phyloP scores from a whole-genome alignment of 73 alveolate genomes.

The Paramecium sonneborni region DNA sequence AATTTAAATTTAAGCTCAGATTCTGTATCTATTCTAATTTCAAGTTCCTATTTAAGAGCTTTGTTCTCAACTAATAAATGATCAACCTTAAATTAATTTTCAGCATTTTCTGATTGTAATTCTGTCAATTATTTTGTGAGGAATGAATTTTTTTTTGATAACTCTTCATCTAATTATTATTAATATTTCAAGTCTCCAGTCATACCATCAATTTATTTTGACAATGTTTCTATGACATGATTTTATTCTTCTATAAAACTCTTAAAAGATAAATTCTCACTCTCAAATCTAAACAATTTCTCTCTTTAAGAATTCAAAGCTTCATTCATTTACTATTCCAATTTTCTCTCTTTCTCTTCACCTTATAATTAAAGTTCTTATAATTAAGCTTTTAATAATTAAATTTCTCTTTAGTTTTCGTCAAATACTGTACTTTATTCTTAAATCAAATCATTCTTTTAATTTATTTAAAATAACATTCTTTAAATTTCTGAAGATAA shows the following conservation, averaged over 20 bases:
- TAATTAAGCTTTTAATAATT: neutral
- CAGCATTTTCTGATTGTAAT: neutral
- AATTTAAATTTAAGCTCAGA: slow-evolving; percentile 21
- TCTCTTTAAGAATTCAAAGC: neutral
- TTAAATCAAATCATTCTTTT: slow-evolving; percentile 38
- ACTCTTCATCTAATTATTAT: neutral
- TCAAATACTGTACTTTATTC: neutral
- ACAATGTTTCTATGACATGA: neutral
- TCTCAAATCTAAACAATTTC: neutral
- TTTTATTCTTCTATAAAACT: slow-evolving; percentile 3
- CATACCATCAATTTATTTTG: neutral
- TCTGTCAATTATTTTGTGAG: neutral
- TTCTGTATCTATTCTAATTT: neutral
- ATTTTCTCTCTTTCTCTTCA: neutral
- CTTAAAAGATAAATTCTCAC: neutral
- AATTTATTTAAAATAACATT: slow-evolving; percentile 19
- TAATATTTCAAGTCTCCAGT: neutral
- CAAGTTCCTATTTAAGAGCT: neutral
- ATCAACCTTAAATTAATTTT: neutral
- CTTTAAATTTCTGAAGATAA: slow-evolving; percentile 39
- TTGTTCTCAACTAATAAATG: neutral
- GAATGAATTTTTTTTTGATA: neutral
- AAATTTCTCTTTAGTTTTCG: neutral
- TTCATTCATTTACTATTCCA: neutral
- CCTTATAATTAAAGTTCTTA: neutral